Base-by-base conservation (phyloP, 257 asterid genomes). In the Oldenlandia corymbosa region DNA sequence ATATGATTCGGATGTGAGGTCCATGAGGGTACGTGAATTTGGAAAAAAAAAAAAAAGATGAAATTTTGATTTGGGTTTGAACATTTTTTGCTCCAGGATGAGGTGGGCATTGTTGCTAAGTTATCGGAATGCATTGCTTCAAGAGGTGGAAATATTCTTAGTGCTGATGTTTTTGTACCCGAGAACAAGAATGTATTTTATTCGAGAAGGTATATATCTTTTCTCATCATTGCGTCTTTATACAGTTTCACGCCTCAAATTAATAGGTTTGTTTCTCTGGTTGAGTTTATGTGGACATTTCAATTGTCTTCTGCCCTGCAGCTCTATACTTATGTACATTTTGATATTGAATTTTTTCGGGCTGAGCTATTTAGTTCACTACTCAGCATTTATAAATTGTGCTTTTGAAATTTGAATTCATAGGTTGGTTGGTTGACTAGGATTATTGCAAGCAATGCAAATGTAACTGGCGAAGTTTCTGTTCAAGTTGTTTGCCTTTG, bases 101-200 rank as follows among this genome's bases (percentile, higher is more conserved):
- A 56, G 69, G 86, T 92, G 56, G 96, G 98, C 76, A 86, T 92
- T 60, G 95, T 92, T 50, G 87, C 95, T 37, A 92, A 81, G 67
- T 62, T 92, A 63, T 92, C 97, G 17, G 95, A 92, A 39, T 92
- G 98, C 74, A 86, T 92, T 70, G 95, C 98, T 71, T 85, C 95
- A 70, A 82, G 79, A 60, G 94, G 94, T 43, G 98, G 97, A 36
- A 88, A 88, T 81, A 92, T 92, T 74, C 95, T 88, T 32, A 79
- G 18, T 67, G 97, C 97, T 68, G 98, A 88, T 74, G 72, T 92
- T 70, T 92, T 89, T 64, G 98, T 92, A 65, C 98, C 98, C 0
- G 93, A 92, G 60, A 80, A 83, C 47, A 82, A 81, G 73, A 80
- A 84, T 54, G 93, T 82, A 24, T 92, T 92, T 78, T 92, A 89